Evolutionary conservation across 2,329 filamentous ascomycete genomes (phyloP).

Genomic region (Colletotrichum aenigma): DNA sequence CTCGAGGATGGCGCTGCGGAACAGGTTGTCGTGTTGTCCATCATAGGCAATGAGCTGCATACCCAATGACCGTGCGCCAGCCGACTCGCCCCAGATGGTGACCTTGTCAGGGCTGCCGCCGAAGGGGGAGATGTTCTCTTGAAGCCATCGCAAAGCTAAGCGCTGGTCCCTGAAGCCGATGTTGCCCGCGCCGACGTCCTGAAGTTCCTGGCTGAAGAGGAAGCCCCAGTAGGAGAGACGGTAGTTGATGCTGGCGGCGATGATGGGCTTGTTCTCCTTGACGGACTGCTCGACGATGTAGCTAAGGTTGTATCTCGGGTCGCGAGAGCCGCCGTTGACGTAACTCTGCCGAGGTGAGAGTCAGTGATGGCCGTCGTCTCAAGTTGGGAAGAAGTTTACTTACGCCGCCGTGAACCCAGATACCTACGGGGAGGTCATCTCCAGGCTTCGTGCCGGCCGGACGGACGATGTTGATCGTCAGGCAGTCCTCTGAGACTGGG

Average conservation of each 20-base stretch:
- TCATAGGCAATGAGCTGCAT: conserved; percentile 67
- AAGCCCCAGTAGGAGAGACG: conserved; percentile 67
- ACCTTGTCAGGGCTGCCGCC: conserved; percentile 69
- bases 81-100: conserved; percentile 68
- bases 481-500: conserved; percentile 58
- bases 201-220: conserved; percentile 58
- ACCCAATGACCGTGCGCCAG: conserved; percentile 63
- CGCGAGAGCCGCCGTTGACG: conserved; percentile 33
- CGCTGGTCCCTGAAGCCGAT: conserved; percentile 66
- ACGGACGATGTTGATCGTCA: conserved; percentile 54
- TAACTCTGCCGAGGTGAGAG: conserved; percentile 21
- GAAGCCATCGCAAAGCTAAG: conserved; percentile 64
- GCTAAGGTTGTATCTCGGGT: conserved; percentile 36
- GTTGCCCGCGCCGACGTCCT: conserved; percentile 59
- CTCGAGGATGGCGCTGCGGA: conserved; percentile 71
- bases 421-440: conserved; percentile 57
- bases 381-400: conserved; percentile 12
- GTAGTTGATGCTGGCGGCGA: conserved; percentile 71
- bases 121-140: conserved; percentile 67
- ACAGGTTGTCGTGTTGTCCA: conserved; percentile 65
- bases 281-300: conserved; percentile 37
- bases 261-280: conserved; percentile 55
- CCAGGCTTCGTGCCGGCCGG: conserved; percentile 44
- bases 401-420: conserved; percentile 63
- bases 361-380: background rate